Base-by-base conservation (phyloP, 805 yeast species). In the Yarrowia keelungensis region DNA sequence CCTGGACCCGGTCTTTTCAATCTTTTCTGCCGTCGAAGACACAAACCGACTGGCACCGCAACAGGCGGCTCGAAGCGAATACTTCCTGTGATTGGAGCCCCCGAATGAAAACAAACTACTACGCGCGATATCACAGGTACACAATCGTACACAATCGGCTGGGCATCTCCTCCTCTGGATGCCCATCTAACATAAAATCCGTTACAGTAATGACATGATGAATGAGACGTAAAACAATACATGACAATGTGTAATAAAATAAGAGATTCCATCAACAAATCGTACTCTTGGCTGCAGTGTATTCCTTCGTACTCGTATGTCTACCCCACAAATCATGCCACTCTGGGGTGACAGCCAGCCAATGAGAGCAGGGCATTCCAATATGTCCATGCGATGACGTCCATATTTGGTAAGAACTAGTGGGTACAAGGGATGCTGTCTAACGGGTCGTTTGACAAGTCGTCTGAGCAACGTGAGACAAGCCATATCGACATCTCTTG, bases 1-100 rank as follows among this genome's bases (percentile, higher is more conserved):
- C 73, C 81, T 90, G 74, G 89, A 87, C 72, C 97, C 98, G 11
- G 89, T 90, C 75, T 95, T 95, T 81, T 91, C 91, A 76, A 95
- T 95, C 26, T 95, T 95, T 79, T 88, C 92, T 74, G 98, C 98
- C 11, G 99, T 94, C 19, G 76, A 74, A 42, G 76, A 74, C 58
- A 69, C 75, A 14, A 54, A 70, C 59, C 46, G 69, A 16, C 69
- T 71, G 72, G 71, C 73, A 9, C 75, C 75, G 8, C 73, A 71
- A 36, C 71, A 71, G 64, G 64, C 71, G 46, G 73, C 72, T 47
- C 69, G 75, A 39, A 72, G 70, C 56, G 76, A 74, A 47, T 74
- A 74, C 46, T 74, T 74, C 68, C 64, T 74, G 53, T 74, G 69
- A 69, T 58, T 26, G 26, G 35, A 19, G 39, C 12, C 8, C 32